Base-by-base conservation (phyloP, 2,329 filamentous ascomycete species). In the Kalmusia sp. region DNA sequence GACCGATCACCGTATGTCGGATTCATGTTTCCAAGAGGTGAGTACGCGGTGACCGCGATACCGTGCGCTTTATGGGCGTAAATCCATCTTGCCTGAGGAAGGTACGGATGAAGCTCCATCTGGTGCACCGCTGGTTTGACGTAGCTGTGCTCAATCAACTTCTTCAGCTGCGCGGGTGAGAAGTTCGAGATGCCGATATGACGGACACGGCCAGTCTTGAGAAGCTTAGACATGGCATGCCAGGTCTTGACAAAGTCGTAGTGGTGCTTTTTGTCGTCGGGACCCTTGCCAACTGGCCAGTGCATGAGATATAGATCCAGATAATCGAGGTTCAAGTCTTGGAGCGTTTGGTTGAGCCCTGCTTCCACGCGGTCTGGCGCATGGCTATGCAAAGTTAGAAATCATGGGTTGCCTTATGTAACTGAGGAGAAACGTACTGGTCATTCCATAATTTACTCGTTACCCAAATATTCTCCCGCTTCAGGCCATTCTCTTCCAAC, bases 301-400 rank as follows among this genome's bases (percentile, higher is more conserved):
- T 60, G 57, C 67, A 93, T 85, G 67, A 93, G 82, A 83, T 87
- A 96, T 61, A 95, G 84, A 76, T 95, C 91, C 76, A 96, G 92
- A 82, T 95, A 93, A 69, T 92, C 90, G 59, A 95, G 48, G 71
- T 55, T 87, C 86, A 89, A 89, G 92, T 81, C 92, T 14, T 86
- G 82, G 67, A 93, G 78, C 63, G 85, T 88, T 79, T 58, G 83
- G 81, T 55, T 93, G 77, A 93, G 91, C 70, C 85, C 86, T 74
- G 84, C 84, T 75, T 79, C 82, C 14, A 60, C 57, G n/a, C 51
- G 49, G 28, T 48, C 40, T 4, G 51, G 46, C 14, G 49, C 51
- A 22, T 60, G 57, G 46, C 57, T 57, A 7, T 17, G 11, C 4
- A 24, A 25, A 17, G 43, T 50, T n/a, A 52, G 35, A 11, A n/a